Base-by-base conservation (phyloP, 164 flowering plant genomes). In the Pachysandra terminalis region DNA sequence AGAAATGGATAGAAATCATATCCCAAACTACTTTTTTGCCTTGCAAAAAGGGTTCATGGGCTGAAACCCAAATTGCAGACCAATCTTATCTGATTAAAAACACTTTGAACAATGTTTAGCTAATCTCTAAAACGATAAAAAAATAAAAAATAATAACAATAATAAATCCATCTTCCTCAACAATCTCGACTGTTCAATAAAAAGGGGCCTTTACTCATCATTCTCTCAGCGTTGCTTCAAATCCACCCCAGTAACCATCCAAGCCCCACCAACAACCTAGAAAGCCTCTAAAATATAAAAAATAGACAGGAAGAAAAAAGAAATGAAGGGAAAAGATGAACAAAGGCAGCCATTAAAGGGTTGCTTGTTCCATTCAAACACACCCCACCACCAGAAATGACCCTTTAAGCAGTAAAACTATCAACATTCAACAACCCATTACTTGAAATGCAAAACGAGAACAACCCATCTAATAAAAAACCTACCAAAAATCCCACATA, bases 141-240 rank as follows among this genome's bases (percentile, higher is more conserved):
- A 32, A 32, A 32, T 32, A 7, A n/a, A n/a, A n/a, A n/a, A n/a
- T n/a, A n/a, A n/a, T n/a, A n/a, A n/a, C n/a, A n/a, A n/a, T n/a
- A n/a, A n/a, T n/a, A n/a, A n/a, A 17, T 12, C 48, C 28, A 53
- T 51, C 37, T 25, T 45, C 53, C 28, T 19, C 15, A 48, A 57
- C 67, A 63, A 40, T 48, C 54, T n/a, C 24, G 24, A 56, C 70
- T 27, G 61, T 64, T 49, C 23, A 56, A 61, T 37, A 45, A 66
- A 65, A 61, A 70, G 54, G 68, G 61, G 60, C 19, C 71, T 69
- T 72, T 65, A 59, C 69, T 74, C 71, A 67, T 74, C 80, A 74
- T 48, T 74, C 68, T 73, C 68, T 63, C 72, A 59, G 61, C 83
- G 78, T 85, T 75, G 83, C 83, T 82, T 82, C 77, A 77, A 82